phyloP scores from a whole-genome alignment of 805 yeast species.

The Lipomyces yamadae region DNA sequence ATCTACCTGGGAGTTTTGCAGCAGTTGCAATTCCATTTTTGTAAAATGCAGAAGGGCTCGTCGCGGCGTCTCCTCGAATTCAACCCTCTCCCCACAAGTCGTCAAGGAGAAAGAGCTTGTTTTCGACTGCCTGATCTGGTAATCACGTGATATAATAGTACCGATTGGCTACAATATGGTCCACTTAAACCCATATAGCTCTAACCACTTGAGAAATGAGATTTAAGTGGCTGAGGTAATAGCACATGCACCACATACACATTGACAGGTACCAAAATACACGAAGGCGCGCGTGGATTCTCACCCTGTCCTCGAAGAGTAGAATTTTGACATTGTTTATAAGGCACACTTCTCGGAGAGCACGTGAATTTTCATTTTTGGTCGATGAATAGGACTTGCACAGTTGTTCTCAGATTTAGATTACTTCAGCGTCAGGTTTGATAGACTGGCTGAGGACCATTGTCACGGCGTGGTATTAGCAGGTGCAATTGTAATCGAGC shows the following conservation, averaged over 20 bases:
- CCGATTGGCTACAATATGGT: neutral
- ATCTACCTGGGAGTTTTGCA: no score
- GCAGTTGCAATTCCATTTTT: no score
- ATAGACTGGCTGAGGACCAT: neutral
- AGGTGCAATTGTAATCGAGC: neutral
- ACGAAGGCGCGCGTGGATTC: no score
- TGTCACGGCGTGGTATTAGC: neutral
- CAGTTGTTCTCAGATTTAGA: neutral
- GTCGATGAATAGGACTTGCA: neutral
- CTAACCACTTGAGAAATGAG: neutral
- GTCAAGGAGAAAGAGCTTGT: no score
- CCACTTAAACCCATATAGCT: neutral
- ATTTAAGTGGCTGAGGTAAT: neutral
- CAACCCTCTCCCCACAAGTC: no score
- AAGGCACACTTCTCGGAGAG: neutral
- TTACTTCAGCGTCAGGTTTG: neutral
- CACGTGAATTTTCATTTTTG: neutral
- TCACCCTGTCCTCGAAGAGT: no score
- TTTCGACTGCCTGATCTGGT: neutral
- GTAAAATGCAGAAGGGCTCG: no score
- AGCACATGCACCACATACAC: neutral
- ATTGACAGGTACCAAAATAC: no score
- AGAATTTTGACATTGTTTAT: neutral
- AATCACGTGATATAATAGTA: neutral
- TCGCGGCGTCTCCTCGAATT: no score